Base-by-base conservation (phyloP, 257 asterid species). In the Mentha longifolia region DNA sequence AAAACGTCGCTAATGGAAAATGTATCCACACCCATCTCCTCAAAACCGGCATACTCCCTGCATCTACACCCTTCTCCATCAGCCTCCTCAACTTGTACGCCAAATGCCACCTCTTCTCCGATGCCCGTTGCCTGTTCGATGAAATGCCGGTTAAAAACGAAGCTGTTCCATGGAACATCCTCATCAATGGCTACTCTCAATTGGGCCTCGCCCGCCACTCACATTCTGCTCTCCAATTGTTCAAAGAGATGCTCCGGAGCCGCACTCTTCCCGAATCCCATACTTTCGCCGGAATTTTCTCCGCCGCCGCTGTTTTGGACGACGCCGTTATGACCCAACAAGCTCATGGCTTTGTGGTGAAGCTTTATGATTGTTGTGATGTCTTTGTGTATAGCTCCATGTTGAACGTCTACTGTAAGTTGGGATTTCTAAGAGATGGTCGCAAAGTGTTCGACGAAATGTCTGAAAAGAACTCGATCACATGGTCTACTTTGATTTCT, bases 401-500 rank as follows among this genome's bases (percentile, higher is more conserved):
- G 83, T 7, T 89, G 49, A 88, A 88, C 35, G 76, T 77, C 52
- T 88, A 89, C 30, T 85, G 89, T 9, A 92, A 92, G 73, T 13
- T 77, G 52, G 96, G 95, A 0, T 67, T 74, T 54, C 35, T 88
- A 43, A 71, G 28, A 5, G 85, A 86, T 10, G 96, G 83, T 3
- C 85, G 87, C 3, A 85, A 79, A 68, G 52, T 92, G 85, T 92
- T 88, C 37, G 98, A 85, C 68, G 90, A 88, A 80, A 92, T 92
- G 95, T 81, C 89, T 59, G 84, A 72, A 1, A 83, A 87, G 71
- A 92, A 92, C 60, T 81, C 98, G 9, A 79, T 89, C 65, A 83
- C 98, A 30, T 92, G 96, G 96, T 84, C 96, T 28, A 86, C 96
- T 0, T 85, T 92, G 96, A 85, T 92, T 13, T 89, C 96, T 20